Evolutionary conservation across 2,329 filamentous ascomycete genomes (phyloP).

Genomic region (Sporothrix curviconia): DNA sequence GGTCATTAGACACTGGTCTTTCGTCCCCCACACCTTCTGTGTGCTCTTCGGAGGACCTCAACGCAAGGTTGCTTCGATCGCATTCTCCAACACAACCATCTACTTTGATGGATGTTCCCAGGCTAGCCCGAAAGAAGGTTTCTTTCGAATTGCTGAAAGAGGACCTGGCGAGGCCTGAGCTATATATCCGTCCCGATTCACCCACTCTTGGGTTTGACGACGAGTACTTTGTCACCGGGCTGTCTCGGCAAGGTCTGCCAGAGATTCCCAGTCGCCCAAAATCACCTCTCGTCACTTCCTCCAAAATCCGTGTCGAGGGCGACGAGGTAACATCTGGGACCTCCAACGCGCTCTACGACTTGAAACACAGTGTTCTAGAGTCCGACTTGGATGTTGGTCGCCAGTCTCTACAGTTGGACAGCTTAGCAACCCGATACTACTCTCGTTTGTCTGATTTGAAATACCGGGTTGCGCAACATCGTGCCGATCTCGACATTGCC

Average conservation of each 20-base stretch:
- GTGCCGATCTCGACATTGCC: constrained; percentile 39
- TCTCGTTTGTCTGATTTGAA: constrained; percentile 42
- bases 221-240: constrained; percentile 27
- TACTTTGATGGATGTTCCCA: no score
- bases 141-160: constrained; percentile 37
- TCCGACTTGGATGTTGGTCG: constrained; percentile 15
- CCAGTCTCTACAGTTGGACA: constrained; percentile 33
- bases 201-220: constrained; percentile 53
- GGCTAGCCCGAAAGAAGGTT: constrained; percentile 35
- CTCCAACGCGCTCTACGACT: not conserved
- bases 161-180: constrained; percentile 32
- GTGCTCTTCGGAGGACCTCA: constrained; percentile 31
- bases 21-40: constrained; percentile 44
- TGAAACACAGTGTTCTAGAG: not conserved
- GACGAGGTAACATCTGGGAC: constrained; percentile 17
- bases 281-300: constrained; percentile 17
- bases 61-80: constrained; percentile 20
- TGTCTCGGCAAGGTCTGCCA: constrained; percentile 24
- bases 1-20: constrained; percentile 36
- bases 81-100: constrained; percentile 7
- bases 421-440: constrained; percentile 43
- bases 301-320: constrained; percentile 15
- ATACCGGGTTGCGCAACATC: constrained; percentile 43
- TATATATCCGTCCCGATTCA: constrained; percentile 51
- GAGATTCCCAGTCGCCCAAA: constrained; percentile 21